Base-by-base conservation (phyloP, 768 basidiomycete species). In the Aureoboletus auriporus region DNA sequence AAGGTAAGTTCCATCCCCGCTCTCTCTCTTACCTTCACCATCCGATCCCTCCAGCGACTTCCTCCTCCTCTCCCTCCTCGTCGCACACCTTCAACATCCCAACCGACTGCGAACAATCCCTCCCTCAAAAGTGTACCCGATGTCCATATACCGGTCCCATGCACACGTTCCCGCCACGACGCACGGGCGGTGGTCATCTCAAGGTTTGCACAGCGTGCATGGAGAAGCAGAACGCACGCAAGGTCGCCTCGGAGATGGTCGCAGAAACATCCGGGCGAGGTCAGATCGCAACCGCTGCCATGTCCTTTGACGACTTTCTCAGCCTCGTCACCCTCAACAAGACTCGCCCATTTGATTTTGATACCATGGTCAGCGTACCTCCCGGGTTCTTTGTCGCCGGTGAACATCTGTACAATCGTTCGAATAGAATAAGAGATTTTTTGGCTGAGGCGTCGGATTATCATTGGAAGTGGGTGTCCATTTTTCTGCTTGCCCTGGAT, bases 251-350 rank as follows among this genome's bases (percentile, higher is more conserved):
- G 27, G 64, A 65, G 46, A 46, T 63, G 30, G 64, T 57, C 13
- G 54, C 56, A 9, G 66, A 66, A 23, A 46, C 56, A 0, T 64
- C 66, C 13, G 57, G 59, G 3, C 62, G 64, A 49, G 56, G 59
- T n/a, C 65, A 68, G 57, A 68, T 68, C 52, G 66, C 66, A 17
- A 68, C 65, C 17, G 65, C 65, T 6, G 66, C 65, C 51, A 66
- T 68, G 58, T 57, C 58, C 17, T 56, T 68, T 35, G 65, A 66
- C 49, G 66, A 66, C 55, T 66, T 66, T 44, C 56, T 66, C 52
- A 60, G 47, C 49, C 64, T 66, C 42, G 58, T 66, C 50, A 63
- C 66, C 23, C 46, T 64, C 46, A 67, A 67, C 51, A 67, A 67
- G 59, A 51, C 42, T 0, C 55, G 61, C 10, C 67, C 67, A 0